Evolutionary conservation across 2,329 filamentous ascomycete species (phyloP), one percentile per base, ranked within the genome.

Genomic region (Pyrenophora graminea): DNA sequence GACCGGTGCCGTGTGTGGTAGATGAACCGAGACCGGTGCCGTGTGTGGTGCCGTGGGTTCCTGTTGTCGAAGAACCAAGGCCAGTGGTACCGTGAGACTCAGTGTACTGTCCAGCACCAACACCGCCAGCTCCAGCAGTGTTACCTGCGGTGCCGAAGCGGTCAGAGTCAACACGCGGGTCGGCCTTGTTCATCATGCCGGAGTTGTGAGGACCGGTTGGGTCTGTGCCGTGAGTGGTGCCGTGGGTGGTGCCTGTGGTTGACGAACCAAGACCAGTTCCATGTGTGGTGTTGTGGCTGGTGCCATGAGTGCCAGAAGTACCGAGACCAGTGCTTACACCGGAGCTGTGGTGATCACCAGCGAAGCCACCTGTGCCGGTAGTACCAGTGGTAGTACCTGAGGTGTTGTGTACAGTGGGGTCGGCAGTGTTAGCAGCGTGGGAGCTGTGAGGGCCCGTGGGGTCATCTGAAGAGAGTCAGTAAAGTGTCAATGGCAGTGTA

Each of bases 121-220:
- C 37, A 7, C 53, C 59, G n/a, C 67, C 68, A 37, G 55, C 56
- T 8, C 63, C 65, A 18, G 60, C 53, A 8, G 59, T 67, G 51
- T 67, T 68, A 19, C 62, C 61, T 23, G 64, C 61, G 7, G 53
- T 50, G 17, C 66, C 66, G 32, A 55, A 51, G 17, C 54, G 56
- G 54, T 65, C 55, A 17, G 62, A 64, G 47, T 70, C 69, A 10
- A 72, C 67, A 3, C 67, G 56, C 15, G 70, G 70, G 38, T 71
- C 70, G 18, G 56, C 58, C 51, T 63, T 56, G 59, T 73, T 73
- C 12, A 41, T 56, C 0, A 65, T 21, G 33, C 55, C 56, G 6
- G 56, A 58, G 36, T 60, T 43, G 53, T 73, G 70, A 17, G 69
- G 69, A 18, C 69, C 70, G 12, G 59, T 58, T 6, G 67, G 67